Evolutionary conservation across 352 stramenopile species (phyloP), one percentile per base, ranked within the genome.

Genomic region (Globisporangium mamillatum): DNA sequence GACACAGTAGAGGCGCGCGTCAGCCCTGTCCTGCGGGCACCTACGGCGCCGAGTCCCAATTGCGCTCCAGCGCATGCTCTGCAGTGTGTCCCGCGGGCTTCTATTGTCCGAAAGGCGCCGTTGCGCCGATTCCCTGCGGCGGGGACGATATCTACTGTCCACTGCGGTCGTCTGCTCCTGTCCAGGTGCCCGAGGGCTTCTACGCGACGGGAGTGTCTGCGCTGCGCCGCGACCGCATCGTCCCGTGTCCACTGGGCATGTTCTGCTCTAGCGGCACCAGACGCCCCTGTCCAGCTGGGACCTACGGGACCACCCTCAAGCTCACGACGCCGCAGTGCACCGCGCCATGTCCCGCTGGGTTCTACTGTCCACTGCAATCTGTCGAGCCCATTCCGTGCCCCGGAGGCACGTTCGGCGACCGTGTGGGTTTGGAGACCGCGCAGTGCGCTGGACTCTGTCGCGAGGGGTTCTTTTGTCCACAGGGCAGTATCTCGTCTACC

Each of bases 401-500:
- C 12, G 70, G 73, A 12, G 89, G 90, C 2, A 81, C 66, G 10
- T 97, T 81, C 66, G 90, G 90, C 25, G 77, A 66, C 3, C 65
- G 46, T 4, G 66, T 66, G n/a, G 86, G 86, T 1, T 57, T 80
- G 10, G 72, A 52, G 0, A 65, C 81, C n/a, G 29, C 76, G 0
- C 66, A 55, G 1, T 97, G 91, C 54, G 82, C 79, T 0, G 89
- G 90, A 0, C 10, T 60, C 0, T 97, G 91, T 64, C 67, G 60
- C 7, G 58, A 75, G 18, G 89, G 91, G 0, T 94, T 82, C 67
- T 91, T 80, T 36, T 91, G 85, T 54, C 81, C 85, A 1, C 24
- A 62, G 46, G 85, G 82, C 12, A 90, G 78, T 36, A 75, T 81
- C 9, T 82, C 79, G 7, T 58, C 77, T 2, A 90, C 78, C 0